Conservation (phyloP, 805 yeast genomes). For the Komagataella ulmi region DNA sequence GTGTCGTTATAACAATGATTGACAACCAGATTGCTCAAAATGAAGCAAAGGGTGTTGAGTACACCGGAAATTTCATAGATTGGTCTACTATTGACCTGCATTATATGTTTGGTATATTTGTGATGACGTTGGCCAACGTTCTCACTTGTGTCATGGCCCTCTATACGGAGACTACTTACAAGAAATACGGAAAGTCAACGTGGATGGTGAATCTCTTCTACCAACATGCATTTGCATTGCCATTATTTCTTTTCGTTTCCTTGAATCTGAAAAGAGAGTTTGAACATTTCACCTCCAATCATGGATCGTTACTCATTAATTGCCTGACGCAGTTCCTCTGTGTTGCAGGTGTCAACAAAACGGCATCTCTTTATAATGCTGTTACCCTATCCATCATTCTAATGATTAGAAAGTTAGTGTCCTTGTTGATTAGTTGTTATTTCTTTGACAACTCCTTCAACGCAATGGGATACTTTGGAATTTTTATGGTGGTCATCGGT, state of each 20-base stretch:
- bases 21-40: slow-evolving; percentile 3
- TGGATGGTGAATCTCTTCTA: slow-evolving; percentile 61
- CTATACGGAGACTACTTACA: slow-evolving; percentile 36
- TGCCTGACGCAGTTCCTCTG: slow-evolving; percentile 46
- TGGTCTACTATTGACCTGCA: background rate
- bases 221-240: slow-evolving; percentile 41
- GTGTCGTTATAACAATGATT: slow-evolving; percentile 32
- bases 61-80: background rate
- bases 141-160: slow-evolving; percentile 46
- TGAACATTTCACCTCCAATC: slow-evolving; percentile 3
- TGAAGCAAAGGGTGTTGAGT: background rate
- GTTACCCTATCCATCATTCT: slow-evolving; percentile 50
- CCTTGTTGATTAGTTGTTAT: slow-evolving; percentile 40
- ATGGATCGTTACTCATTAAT: slow-evolving; percentile 23
- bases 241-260: slow-evolving; percentile 29
- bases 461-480: slow-evolving; percentile 29
- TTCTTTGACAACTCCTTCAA: slow-evolving; percentile 34
- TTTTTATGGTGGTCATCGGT: slow-evolving; percentile 38
- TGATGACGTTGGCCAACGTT: slow-evolving; percentile 33
- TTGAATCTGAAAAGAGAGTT: slow-evolving; percentile 10
- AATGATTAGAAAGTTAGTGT: slow-evolving; percentile 45
- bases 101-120: slow-evolving; percentile 21
- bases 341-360: slow-evolving; percentile 51
- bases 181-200: slow-evolving; percentile 31
- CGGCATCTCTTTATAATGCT: slow-evolving; percentile 46